A percentile compares a stretch with the other conserved stretches of the same genome.
phyloP scores from a whole-genome alignment of 805 yeast species.

The Vanderwaltozyma yarrowii region DNA sequence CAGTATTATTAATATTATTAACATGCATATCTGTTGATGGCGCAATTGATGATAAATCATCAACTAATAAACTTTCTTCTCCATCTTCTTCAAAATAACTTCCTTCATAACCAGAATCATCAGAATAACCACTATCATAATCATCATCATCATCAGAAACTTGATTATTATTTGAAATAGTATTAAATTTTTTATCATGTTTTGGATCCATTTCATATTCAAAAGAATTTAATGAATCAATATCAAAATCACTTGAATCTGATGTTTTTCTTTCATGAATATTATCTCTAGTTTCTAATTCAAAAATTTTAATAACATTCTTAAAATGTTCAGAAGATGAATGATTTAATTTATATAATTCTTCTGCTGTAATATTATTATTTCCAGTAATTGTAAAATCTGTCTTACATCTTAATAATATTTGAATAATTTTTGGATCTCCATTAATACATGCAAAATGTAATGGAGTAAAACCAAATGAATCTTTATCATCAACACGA shows the following conservation, averaged over 20 bases:
- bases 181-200: background rate
- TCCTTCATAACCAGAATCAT: constrained; percentile 14
- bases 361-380: constrained; percentile 36
- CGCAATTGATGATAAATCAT: constrained; percentile 7
- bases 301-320: constrained; percentile 1
- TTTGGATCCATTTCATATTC: constrained; percentile 1
- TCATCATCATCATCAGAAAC: too few relatives aligned
- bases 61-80: constrained; percentile 10
- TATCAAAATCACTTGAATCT: constrained; percentile 1
- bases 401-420: constrained; percentile 56
- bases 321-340: constrained; percentile 19
- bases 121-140: background rate
- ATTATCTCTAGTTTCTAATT: background rate
- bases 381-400: constrained; percentile 41
- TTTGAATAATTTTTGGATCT: constrained; percentile 50
- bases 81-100: constrained; percentile 15
- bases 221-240: constrained; percentile 1
- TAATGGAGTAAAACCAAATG: constrained; percentile 76
- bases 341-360: constrained; percentile 26
- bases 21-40: background rate
- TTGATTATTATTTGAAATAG: background rate
- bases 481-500: constrained; percentile 62
- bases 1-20: background rate
- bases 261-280: background rate
- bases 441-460: constrained; percentile 80